Percentiles rank a stretch among this genome's conserved stretches.
phyloP scores from a whole-genome alignment of 73 alveolate genomes.

The Blepharisma stoltei region DNA sequence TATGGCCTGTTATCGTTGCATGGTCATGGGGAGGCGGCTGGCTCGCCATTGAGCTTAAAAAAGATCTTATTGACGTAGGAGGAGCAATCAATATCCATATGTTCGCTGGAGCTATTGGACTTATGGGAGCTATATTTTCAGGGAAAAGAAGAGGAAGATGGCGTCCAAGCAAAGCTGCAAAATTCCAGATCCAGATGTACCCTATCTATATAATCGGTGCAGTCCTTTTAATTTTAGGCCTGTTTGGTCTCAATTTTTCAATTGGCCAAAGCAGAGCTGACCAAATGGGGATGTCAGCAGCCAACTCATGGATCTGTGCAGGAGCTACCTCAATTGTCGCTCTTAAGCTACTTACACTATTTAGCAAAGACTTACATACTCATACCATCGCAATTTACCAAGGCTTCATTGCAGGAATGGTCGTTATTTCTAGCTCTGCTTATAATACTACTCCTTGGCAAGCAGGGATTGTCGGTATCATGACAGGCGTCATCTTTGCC shows the following conservation, averaged over 20 bases:
- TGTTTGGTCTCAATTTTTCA: not conserved
- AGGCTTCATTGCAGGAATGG: slow-evolving; percentile 28
- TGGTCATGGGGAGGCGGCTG: slow-evolving; percentile 29
- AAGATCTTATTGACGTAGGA: not conserved
- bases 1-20: slow-evolving; percentile 27
- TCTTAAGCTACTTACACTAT: not conserved
- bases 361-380: not conserved
- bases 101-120: slow-evolving; percentile 14
- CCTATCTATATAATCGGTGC: not conserved
- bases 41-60: not conserved
- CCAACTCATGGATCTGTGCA: slow-evolving; percentile 19
- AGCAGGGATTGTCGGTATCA: not conserved
- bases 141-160: slow-evolving; percentile 3
- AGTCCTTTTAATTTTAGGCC: not conserved
- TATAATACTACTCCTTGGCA: slow-evolving; percentile 19
- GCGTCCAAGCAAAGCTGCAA: not conserved
- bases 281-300: not conserved
- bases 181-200: not conserved
- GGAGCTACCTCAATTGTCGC: not conserved
- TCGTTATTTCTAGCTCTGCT: not conserved
- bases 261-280: slow-evolving; percentile 9
- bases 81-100: not conserved
- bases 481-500: not conserved
- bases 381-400: not conserved
- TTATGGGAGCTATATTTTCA: not conserved